Evolutionary conservation across 2,329 filamentous ascomycete species (phyloP), one percentile per base, ranked within the genome.

Genomic region (Anisogramma anomala): DNA sequence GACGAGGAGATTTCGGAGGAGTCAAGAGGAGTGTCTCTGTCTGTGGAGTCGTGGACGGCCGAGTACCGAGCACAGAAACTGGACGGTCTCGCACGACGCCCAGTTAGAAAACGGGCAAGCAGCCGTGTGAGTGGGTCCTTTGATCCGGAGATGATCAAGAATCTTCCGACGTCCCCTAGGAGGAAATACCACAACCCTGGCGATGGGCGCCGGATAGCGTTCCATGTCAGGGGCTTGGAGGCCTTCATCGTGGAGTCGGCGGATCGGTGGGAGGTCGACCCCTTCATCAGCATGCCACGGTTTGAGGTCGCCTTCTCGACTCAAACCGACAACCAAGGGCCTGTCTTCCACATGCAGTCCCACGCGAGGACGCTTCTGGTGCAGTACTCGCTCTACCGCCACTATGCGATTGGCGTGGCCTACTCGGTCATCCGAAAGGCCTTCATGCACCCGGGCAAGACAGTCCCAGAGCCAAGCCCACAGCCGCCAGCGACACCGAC

Each of bases 321-420:
- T 0, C 71, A 79, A 3, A 93, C 84, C 49, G 91, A 98, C 58
- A 76, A 76, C 22, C 84, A 94, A 53, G 89, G 88, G 0, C 84
- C 87, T 0, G 71, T 94, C 5, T 84, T 95, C 54, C 86, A 96
- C 55, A 63, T 96, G 32, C 86, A 93, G 50, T 83, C 85, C 0
- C 76, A 83, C 39, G 72, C 91, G 15, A 82, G 82, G 50, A 85
- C 83, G 5, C 63, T 98, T 2, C 77, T 84, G 46, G 55, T 94
- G 6, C 82, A 93, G 37, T 96, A 96, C 56, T 98, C 93, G 0
- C 72, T 98, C 0, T 94, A 93, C 58, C 81, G 88, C 3, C 88
- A 94, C 56, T 98, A 95, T 55, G 82, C 88, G 0, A 71, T 93
- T 19, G 84, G 86, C 1, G 78, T 96, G 45, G 91, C 89, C 7